These are phyloP conservation scores for Fusarium sp. DNA, from an alignment of 2,329 filamentous ascomycete genomes.

Conservation along the genomic window DNA sequence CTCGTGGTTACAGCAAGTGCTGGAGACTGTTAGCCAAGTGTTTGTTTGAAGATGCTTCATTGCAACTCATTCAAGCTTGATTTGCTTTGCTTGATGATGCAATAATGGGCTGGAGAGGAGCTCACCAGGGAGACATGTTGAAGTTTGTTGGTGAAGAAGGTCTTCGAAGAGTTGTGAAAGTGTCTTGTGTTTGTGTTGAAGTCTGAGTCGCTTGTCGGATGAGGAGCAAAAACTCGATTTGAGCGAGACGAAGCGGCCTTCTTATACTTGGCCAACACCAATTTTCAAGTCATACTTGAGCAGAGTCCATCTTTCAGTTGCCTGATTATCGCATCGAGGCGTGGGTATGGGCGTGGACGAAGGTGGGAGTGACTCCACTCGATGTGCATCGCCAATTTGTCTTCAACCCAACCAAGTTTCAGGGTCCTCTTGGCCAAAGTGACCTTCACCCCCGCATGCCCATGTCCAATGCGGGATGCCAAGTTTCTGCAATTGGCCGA, in stretches of 20 bases:
- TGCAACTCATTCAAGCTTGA: constrained; percentile 1
- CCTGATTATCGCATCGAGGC: constrained; percentile 44
- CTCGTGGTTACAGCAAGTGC: constrained; percentile 46
- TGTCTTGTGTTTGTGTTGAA: constrained; percentile 34
- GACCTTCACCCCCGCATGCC: constrained; percentile 44
- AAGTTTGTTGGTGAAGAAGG: constrained; percentile 44
- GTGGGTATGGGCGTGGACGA: constrained; percentile 33
- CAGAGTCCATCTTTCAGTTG: constrained; percentile 33
- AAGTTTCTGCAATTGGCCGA: constrained; percentile 36
- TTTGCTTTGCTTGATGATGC: not conserved
- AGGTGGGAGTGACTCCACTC: constrained; percentile 37
- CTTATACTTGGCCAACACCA: constrained; percentile 43
- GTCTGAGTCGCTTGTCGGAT: constrained; percentile 44
- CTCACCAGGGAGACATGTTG: constrained; percentile 51
- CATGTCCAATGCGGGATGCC: constrained; percentile 24
- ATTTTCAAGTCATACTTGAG: constrained; percentile 9
- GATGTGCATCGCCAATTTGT: constrained; percentile 32
- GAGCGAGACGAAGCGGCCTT: constrained; percentile 38
- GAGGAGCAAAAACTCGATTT: constrained; percentile 36
- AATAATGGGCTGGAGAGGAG: not conserved
- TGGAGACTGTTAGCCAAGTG: constrained; percentile 17
- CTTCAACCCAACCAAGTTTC: constrained; percentile 30
- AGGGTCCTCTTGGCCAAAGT: constrained; percentile 23
- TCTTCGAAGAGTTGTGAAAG: constrained; percentile 44
- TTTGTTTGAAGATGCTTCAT: not conserved